Evolutionary conservation across 2,329 filamentous ascomycete species (phyloP), one percentile per base, ranked within the genome.

Genomic region (Claviceps africana): DNA sequence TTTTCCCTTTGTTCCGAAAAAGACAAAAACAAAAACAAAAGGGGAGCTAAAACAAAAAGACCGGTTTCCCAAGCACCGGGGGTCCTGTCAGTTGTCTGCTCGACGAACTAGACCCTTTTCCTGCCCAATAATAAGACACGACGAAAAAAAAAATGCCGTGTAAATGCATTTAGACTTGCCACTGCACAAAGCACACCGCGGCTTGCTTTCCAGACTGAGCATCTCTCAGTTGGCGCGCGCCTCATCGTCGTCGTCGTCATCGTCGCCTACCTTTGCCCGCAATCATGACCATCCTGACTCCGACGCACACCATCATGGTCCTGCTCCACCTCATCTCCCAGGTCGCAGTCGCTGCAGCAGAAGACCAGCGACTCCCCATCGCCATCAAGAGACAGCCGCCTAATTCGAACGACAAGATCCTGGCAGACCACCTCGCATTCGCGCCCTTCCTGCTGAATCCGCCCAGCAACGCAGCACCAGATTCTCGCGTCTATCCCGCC

Each of bases 321-420:
- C 19, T 53, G 7, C 49, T 55, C 48, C 52, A 35, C 19, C 13
- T 30, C 48, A 59, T 75, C 45, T 63, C 69, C 2, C 63, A 62
- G n/a, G 58, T 64, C 56, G 57, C 63, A 55, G 30, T 9, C 45
- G 45, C 45, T 10, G 30, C 45, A 13, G 53, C 64, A 2, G 68
- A 69, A 33, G 64, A 65, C 30, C 62, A 62, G 49, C 54, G 54
- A 19, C 58, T 67, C 6, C 84, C 84, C 0, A 75, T 78, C 1
- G 85, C 79, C 1, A 73, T 90, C 51, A 79, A 78, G 62, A 89
- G 89, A 63, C 86, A 90, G 78, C 74, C 79, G 47, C 73, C 73
- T 5, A 82, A 88, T 61, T 77, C 80, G 48, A 78, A 78, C 54
- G 83, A 87, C 63, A 93, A 88, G 73, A 83, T 91, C 62, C 79